A percentile compares a stretch with the other conserved stretches of the same genome.
phyloP scores from a whole-genome alignment of 2,329 filamentous ascomycete species.

The Cercospora canescens region DNA sequence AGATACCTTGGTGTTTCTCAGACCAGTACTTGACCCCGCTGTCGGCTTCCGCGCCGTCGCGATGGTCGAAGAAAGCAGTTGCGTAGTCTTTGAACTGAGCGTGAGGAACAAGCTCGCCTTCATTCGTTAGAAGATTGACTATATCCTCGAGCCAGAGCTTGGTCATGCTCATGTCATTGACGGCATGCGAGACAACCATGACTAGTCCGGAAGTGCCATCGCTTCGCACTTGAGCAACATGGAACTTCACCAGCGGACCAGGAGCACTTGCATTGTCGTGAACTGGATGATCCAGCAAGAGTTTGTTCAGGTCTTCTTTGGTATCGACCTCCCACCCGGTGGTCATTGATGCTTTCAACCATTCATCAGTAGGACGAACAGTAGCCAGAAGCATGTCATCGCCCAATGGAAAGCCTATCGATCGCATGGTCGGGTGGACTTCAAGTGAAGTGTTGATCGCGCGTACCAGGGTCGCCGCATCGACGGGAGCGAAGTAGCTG shows the following conservation, averaged over 20 bases:
- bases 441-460: conserved; percentile 33
- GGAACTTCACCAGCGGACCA: conserved; percentile 33
- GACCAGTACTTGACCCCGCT: conserved; percentile 34
- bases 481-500: conserved; percentile 30
- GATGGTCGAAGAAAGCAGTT: conserved; percentile 34
- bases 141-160: conserved; percentile 37
- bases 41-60: conserved; percentile 31
- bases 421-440: conserved; percentile 33
- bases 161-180: conserved; percentile 37
- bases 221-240: conserved; percentile 30
- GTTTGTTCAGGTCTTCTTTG: conserved; percentile 31
- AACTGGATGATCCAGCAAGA: conserved; percentile 31
- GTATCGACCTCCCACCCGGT: conserved; percentile 33
- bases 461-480: conserved; percentile 23
- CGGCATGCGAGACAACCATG: conserved; percentile 33
- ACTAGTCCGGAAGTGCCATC: conserved; percentile 33
- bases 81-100: conserved; percentile 35
- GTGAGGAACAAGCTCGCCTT: conserved; percentile 30
- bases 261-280: conserved; percentile 32
- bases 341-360: conserved; percentile 32
- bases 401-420: conserved; percentile 30
- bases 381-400: conserved; percentile 33
- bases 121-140: conserved; percentile 29
- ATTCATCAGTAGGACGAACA: conserved; percentile 29
- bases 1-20: conserved; percentile 32